Base-by-base conservation (phyloP, 1,139 yeast genomes). In the Taphrina populina region DNA sequence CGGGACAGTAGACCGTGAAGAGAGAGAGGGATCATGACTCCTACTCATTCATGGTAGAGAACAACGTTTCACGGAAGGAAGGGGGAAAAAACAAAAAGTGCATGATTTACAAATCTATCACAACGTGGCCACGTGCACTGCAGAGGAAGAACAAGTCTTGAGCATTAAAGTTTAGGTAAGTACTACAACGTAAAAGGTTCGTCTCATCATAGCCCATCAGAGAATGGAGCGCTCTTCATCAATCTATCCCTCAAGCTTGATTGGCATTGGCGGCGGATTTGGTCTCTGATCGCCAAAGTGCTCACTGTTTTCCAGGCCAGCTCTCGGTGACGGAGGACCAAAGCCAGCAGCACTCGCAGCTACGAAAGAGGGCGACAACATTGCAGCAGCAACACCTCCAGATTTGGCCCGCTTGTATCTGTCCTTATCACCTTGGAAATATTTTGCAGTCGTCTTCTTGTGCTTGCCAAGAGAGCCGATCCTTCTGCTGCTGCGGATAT, bases 401-500 rank as follows among this genome's bases (percentile, higher is more conserved):
- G 54, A 37, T 17, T 40, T 41, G 23, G 54, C 54, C 6, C 54
- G 45, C 54, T 49, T 49, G 46, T 49, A 41, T 23, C 44, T 32
- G 29, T 49, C 54, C 54, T 49, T 49, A 40, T 49, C 44, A 8
- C 54, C 54, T 3, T 32, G 46, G 36, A 49, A 49, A 46, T 49
- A 49, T 21, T 49, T 49, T 10, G 21, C 33, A 21, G 54, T 49
- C 27, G 44, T 20, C 45, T 39, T 37, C 49, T 40, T 39, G 20
- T 47, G 54, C 37, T 36, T 15, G 37, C 47, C 45, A 21, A 41
- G 35, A 3, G 47, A 27, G 13, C 59, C 59, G 21, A 47, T 45
- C n/a, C 56, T 47, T n/a, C 61, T 40, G 19, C 75, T 75, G 17
- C 76, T 76, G 39, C 72, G 69, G 33, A 73, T 64, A n/a, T 61